These are phyloP conservation scores for Excoecaria agallocha DNA, from an alignment of 345 rosid species.

Conservation along the genomic window DNA sequence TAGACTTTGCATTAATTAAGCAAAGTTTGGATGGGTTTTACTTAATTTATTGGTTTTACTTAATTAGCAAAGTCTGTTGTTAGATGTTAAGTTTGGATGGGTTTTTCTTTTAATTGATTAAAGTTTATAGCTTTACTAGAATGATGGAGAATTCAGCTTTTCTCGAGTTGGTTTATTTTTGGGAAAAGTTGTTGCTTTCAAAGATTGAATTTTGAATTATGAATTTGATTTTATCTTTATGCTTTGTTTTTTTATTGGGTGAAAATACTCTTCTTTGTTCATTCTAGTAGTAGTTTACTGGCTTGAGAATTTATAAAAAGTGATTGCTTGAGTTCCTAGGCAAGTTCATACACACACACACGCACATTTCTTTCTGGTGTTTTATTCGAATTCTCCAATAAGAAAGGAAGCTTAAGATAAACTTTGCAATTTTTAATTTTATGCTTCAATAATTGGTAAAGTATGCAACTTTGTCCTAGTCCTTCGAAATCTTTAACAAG, in stretches of 20 bases:
- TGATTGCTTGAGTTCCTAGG: neutral
- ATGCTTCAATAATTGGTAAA: neutral
- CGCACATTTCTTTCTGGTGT: neutral
- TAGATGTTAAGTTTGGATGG: neutral
- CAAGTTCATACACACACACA: too few species aligned
- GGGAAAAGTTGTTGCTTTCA: neutral
- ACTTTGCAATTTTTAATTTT: neutral
- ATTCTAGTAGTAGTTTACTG: neutral
- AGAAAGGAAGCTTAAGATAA: neutral
- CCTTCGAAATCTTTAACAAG: neutral
- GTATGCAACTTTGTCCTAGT: neutral
- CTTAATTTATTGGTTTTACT: neutral
- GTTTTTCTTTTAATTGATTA: neutral
- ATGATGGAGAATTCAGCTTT: conserved; percentile 1
- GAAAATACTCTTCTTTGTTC: too few species aligned
- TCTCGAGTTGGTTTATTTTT: neutral
- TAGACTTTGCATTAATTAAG: neutral
- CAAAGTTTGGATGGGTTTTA: neutral
- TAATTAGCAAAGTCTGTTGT: neutral
- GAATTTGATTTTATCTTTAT: neutral
- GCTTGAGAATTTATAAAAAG: neutral
- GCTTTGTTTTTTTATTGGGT: neutral
- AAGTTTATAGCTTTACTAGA: neutral
- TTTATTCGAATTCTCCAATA: neutral
- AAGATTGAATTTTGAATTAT: neutral